Evolutionary conservation across 352 stramenopile genomes (phyloP), one percentile per base, ranked within the genome.

Genomic region (Globisporangium viniferum): DNA sequence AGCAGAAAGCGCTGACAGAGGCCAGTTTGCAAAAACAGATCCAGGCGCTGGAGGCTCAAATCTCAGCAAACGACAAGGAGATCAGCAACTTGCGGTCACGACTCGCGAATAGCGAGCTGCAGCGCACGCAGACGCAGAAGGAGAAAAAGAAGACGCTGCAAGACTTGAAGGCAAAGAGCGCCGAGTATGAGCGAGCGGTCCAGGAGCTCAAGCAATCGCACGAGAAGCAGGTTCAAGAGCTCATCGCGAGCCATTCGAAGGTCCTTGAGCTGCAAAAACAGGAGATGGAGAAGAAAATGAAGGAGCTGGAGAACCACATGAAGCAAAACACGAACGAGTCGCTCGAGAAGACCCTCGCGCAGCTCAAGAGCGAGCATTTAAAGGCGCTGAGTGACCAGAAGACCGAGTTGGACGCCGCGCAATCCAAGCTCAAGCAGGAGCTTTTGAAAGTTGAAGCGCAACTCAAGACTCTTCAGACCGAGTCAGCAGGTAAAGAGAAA

Each of bases 1-100:
- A 62, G 36, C 64, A 74, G 18, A 74, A 71, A 9, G 33, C 72
- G 6, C 59, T 71, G 39, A 46, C 61, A n/a, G 76, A 83, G 36
- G 51, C 64, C 4, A 35, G 27, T 0, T 12, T 60, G 0, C 36
- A 65, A 9, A 54, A 80, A 35, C 70, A 77, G 22, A 63, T 76
- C 12, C 66, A 70, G 1, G 62, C 54, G 10, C 53, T 76, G 0
- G 72, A 88, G 14, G 66, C 55, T 0, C 72, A 71, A 2, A 54
- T 75, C 1, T 68, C 63, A 18, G 48, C 36, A 55, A 68, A 62
- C 2, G 59, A 66, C 39, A 73, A 51, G 29, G 75, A 72, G 58
- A 67, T 51, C 35, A 62, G 35, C 0, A 66, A 74, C 5, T 29
- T 73, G 51, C 46, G 66, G 15, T 55, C 66, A 4, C 70, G 66